Percentiles rank a stretch among this genome's conserved stretches.
Evolutionary conservation across 1,284 basidiomycete genomes (phyloP).

Genomic region (Lentinula novae-zelandiae): DNA sequence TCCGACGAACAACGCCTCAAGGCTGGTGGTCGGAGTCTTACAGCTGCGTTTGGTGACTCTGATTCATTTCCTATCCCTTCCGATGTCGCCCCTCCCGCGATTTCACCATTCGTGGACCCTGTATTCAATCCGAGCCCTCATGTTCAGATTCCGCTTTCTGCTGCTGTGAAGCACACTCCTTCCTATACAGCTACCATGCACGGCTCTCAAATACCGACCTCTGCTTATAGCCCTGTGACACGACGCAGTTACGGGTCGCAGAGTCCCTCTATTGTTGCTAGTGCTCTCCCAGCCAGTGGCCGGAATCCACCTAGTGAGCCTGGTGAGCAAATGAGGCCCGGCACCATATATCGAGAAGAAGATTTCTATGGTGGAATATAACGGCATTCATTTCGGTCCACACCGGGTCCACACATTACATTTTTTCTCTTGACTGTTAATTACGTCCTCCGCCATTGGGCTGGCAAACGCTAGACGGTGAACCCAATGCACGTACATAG

Average conservation of each 20-base stretch:
- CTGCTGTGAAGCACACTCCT: background rate
- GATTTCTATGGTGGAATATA: conserved; percentile 25
- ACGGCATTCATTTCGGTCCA: background rate
- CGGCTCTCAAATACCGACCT: conserved; percentile 15
- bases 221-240: conserved; percentile 19
- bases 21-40: background rate
- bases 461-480: background rate
- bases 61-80: background rate
- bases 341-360: conserved; percentile 24
- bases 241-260: conserved; percentile 14
- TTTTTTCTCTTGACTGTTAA: too few relatives aligned
- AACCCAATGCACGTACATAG: background rate
- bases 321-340: conserved; percentile 15
- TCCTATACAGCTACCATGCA: background rate
- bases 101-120: conserved; percentile 33
- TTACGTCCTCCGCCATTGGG: background rate
- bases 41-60: background rate
- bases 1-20: background rate
- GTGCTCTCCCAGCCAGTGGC: background rate
- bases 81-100: conserved; percentile 10
- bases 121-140: conserved; percentile 11
- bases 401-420: background rate
- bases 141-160: background rate
- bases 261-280: background rate
- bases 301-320: background rate